Evolutionary conservation across 306 rosid species (phyloP), one percentile per base, ranked within the genome.

Genomic region (Trichosanthes cucumerina): DNA sequence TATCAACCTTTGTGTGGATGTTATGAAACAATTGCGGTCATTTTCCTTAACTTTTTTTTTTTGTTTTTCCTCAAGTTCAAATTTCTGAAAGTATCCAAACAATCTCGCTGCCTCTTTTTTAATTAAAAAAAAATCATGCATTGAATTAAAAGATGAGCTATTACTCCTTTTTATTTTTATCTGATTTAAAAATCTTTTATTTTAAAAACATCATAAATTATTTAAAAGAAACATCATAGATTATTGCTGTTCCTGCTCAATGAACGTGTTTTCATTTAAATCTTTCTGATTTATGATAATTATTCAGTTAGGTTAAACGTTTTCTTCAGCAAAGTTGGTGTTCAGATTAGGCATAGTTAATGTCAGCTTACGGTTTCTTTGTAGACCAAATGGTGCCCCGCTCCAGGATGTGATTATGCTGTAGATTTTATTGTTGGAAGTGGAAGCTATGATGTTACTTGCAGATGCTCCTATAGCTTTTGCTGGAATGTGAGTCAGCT

Each of bases 351-450:
- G 54, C 66, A 31, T 39, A 18, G 68, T 46, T 78, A 59, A 39
- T 43, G 73, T 41, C 38, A 21, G 23, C 21, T 78, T 59, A 34
- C 62, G 52, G 18, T 76, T 69, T 14, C 65, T 80, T 80, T 82
- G 81, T 36, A 83, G 98, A 89, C 91, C 80, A 93, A 93, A 85
- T 93, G 98, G 98, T 93, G 98, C 85, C 98, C 98, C 49, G 93
- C 92, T 79, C 98, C 98, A 59, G 98, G 97, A 76, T 93, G 98
- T 81, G 98, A 93, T 69, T 86, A 85, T 86, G 98, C 97, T 11
- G 96, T 93, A 76, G 89, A 91, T 76, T 93, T 88, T 85, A 88
- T 91, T 84, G 91, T 88, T 76, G 98, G 98, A 66, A 86, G 92
- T 76, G 92, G 90, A 87, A 92, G 86, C 86, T 95, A 87, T 88